Conservation (phyloP, 2,329 filamentous ascomycete species). For the Chrysoporthe puriensis region DNA sequence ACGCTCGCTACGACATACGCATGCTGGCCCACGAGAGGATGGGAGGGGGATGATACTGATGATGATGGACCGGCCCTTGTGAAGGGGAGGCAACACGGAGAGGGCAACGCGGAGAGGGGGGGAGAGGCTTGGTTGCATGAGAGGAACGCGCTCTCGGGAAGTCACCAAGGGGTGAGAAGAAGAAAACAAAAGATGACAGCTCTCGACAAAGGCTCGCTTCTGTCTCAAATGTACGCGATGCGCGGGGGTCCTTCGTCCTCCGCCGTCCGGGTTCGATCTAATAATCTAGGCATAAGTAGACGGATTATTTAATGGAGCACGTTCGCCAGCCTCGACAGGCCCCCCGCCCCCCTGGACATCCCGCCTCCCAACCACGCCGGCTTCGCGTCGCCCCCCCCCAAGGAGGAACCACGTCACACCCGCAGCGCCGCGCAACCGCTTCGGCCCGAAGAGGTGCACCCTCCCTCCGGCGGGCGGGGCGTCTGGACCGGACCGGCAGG, state of each 20-base stretch:
- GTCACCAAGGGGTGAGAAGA: too few species aligned
- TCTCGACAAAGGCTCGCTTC: background rate
- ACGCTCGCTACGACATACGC: conserved; percentile 5
- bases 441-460: too few species aligned
- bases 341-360: too few species aligned
- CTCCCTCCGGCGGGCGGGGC: too few species aligned
- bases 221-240: background rate
- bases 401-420: too few species aligned
- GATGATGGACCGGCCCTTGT: background rate
- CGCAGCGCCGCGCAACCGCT: too few species aligned
- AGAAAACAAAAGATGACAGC: background rate
- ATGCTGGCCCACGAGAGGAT: background rate
- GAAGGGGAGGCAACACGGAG: background rate
- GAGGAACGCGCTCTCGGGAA: background rate
- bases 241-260: background rate
- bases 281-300: background rate
- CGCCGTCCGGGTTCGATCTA: background rate
- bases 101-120: background rate
- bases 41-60: background rate
- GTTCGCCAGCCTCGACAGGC: too few species aligned
- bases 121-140: background rate
- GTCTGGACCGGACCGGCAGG: too few species aligned
- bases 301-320: too few species aligned
- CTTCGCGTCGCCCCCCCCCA: too few species aligned
- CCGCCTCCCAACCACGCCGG: too few species aligned